A percentile compares a stretch with the other conserved stretches of the same genome.
phyloP scores from a whole-genome alignment of 345 rosid species.

The Nasturtium officinale region DNA sequence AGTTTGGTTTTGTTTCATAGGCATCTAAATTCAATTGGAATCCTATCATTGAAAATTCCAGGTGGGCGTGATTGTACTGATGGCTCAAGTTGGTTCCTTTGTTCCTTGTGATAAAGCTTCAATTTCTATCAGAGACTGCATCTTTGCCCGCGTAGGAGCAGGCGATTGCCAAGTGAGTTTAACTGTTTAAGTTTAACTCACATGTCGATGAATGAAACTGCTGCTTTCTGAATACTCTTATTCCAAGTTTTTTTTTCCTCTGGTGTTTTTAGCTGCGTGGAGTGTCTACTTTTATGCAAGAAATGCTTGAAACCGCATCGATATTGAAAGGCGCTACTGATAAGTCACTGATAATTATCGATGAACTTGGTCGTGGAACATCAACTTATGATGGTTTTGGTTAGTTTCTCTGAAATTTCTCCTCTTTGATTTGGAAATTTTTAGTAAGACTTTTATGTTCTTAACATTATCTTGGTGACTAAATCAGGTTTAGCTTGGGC shows the following conservation, averaged over 20 bases:
- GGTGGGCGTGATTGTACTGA: constrained; percentile 91
- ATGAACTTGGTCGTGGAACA: constrained; percentile 97
- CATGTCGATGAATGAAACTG: background rate
- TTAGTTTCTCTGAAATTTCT: constrained; percentile 42
- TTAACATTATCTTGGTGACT: constrained; percentile 19
- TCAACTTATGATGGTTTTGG: constrained; percentile 99
- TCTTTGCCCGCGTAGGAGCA: constrained; percentile 98
- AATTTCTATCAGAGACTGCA: constrained; percentile 91
- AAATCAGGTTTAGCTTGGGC: constrained; percentile 95
- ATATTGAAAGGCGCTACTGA: constrained; percentile 93
- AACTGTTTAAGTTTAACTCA: constrained; percentile 17
- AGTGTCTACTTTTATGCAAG: constrained; percentile 99
- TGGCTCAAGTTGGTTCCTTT: constrained; percentile 99
- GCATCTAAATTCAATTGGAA: background rate
- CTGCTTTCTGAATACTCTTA: constrained; percentile 1
- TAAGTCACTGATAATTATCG: constrained; percentile 86
- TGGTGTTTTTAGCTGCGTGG: constrained; percentile 69
- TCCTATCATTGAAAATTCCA: constrained; percentile 38
- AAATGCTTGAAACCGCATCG: constrained; percentile 99
- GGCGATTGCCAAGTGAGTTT: constrained; percentile 97
- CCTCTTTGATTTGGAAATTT: background rate
- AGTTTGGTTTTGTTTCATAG: constrained; percentile 1
- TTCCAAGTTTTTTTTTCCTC: background rate
- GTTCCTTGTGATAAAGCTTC: constrained; percentile 94
- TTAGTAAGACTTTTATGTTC: background rate